A percentile compares a stretch with the other conserved stretches of the same genome.
phyloP scores from a whole-genome alignment of 805 yeast genomes.

The Lipomyces kockii region DNA sequence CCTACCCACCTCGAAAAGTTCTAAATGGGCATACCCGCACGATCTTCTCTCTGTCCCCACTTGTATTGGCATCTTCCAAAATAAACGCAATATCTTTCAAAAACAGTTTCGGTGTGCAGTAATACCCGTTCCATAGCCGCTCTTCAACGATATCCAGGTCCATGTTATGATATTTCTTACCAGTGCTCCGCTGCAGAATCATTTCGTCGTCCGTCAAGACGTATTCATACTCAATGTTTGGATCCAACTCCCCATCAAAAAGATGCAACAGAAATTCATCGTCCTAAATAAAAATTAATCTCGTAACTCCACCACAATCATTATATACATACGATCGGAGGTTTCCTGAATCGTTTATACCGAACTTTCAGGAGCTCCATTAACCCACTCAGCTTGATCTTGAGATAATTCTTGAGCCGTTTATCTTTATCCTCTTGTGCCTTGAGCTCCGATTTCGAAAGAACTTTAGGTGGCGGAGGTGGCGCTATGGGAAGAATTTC shows the following conservation, averaged over 20 bases:
- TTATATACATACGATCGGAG: constrained; percentile 60
- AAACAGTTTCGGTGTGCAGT: constrained; percentile 90
- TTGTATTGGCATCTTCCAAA: constrained; percentile 70
- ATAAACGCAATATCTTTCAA: constrained; percentile 84
- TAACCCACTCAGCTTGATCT: constrained; percentile 80
- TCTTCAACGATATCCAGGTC: constrained; percentile 94
- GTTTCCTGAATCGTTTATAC: constrained; percentile 88
- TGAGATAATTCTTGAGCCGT: constrained; percentile 79
- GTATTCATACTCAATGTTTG: constrained; percentile 44
- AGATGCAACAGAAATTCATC: constrained; percentile 73
- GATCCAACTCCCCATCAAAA: constrained; percentile 61
- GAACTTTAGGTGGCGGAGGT: constrained; percentile 44
- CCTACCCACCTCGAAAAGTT: not conserved
- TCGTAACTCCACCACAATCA: not conserved
- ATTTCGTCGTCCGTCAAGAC: constrained; percentile 55
- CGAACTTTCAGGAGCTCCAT: constrained; percentile 89
- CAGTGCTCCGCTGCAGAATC: constrained; percentile 81
- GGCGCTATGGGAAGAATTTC: constrained; percentile 50
- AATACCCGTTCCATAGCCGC: constrained; percentile 94
- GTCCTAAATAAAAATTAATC: constrained; percentile 42
- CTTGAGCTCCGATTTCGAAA: constrained; percentile 54
- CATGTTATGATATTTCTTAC: constrained; percentile 78
- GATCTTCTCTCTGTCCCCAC: constrained; percentile 82
- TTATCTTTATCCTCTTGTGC: constrained; percentile 67
- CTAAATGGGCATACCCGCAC: constrained; percentile 45